These are phyloP conservation scores for Biscogniauxia mediterranea DNA, from an alignment of 2,329 filamentous ascomycete genomes.

Conservation along the genomic window DNA sequence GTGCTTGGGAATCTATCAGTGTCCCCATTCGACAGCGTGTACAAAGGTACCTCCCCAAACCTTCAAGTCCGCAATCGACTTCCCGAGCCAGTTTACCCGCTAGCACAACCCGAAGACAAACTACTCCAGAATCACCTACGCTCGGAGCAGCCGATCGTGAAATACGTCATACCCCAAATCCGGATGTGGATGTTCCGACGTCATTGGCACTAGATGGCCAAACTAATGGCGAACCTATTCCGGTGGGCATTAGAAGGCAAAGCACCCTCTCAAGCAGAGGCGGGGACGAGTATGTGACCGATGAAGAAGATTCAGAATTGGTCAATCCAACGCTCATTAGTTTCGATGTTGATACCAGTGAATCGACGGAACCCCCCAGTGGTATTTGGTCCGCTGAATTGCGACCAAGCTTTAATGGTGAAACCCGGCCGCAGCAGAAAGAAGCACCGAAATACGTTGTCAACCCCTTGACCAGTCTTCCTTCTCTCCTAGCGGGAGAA, in stretches of 20 bases:
- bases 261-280: constrained; percentile 48
- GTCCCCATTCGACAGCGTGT: constrained; percentile 40
- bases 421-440: constrained; percentile 32
- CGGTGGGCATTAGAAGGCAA: constrained; percentile 39
- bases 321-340: constrained; percentile 58
- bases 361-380: constrained; percentile 48
- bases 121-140: constrained; percentile 31
- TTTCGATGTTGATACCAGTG: constrained; percentile 59
- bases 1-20: constrained; percentile 37
- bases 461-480: constrained; percentile 51
- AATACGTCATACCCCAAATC: constrained; percentile 25
- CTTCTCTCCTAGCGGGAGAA: constrained; percentile 46
- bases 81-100: constrained; percentile 6
- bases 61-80: constrained; percentile 14
- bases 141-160: constrained; percentile 32
- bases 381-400: constrained; percentile 60
- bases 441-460: constrained; percentile 41
- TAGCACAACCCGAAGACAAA: constrained; percentile 17
- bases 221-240: constrained; percentile 26
- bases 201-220: constrained; percentile 33
- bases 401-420: constrained; percentile 44
- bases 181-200: constrained; percentile 23
- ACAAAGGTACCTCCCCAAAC: constrained; percentile 38
- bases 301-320: constrained; percentile 56
- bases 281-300: constrained; percentile 48